These are phyloP conservation scores for Fistulina hepatica DNA, from an alignment of 1,284 basidiomycete genomes.

Conservation along the genomic window DNA sequence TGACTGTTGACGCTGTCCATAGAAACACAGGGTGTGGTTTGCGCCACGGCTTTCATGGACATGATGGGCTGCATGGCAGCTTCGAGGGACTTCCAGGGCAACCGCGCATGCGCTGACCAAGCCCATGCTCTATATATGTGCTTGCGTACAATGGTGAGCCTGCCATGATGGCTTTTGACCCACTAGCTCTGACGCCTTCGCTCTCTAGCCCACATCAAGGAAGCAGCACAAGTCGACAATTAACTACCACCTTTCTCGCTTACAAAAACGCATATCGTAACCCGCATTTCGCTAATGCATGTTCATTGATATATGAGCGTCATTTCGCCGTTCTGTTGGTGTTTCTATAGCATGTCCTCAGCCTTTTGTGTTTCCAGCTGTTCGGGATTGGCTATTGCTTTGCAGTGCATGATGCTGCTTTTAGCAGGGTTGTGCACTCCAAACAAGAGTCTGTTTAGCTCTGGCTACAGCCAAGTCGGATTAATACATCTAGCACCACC, in stretches of 20 bases:
- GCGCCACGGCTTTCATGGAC: conserved; percentile 65
- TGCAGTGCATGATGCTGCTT: no score
- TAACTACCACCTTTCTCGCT: conserved; percentile 75
- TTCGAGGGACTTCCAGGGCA: conserved; percentile 57
- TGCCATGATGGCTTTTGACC: conserved; percentile 11
- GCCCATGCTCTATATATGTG: conserved; percentile 70
- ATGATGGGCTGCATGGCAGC: conserved; percentile 94
- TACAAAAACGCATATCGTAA: conserved; percentile 63
- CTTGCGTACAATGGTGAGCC: conserved; percentile 80
- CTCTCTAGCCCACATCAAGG: conserved; percentile 44
- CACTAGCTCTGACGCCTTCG: conserved; percentile 2
- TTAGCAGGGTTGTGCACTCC: no score
- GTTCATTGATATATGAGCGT: conserved; percentile 2
- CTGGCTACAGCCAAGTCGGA: no score
- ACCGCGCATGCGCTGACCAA: conserved; percentile 49
- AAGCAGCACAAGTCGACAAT: conserved; percentile 62
- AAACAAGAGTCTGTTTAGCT: no score
- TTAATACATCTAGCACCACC: no score
- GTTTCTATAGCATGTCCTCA: no score
- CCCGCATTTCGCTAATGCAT: no score
- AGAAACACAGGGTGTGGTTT: no score
- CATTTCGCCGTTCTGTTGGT: neutral
- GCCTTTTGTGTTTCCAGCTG: no score
- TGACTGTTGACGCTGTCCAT: no score
- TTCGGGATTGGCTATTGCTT: no score